Evolutionary conservation across 306 rosid species (phyloP), one percentile per base, ranked within the genome.

Genomic region (Vigna angularis): DNA sequence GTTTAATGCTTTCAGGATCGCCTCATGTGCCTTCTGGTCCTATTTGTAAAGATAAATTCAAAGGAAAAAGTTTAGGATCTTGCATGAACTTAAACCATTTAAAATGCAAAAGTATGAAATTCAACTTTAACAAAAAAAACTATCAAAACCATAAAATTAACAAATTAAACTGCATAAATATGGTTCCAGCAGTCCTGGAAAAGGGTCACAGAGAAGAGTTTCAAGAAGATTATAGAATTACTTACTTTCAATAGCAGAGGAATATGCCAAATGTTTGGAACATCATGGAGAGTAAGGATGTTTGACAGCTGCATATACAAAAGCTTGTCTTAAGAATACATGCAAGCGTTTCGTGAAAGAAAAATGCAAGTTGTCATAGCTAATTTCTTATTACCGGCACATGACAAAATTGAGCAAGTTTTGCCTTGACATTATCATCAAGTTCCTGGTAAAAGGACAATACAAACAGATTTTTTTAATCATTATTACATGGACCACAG

Each of bases 211-310:
- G 7, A 49, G 56, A 55, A 18, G 1, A 71, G 64, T 6, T 66
- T 71, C 36, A 50, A 34, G 56, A 26, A 18, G 5, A 79, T 53
- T 9, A 30, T 2, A 70, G 42, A 68, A 79, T 57, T 47, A 82
- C 94, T 81, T 83, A 96, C 99, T 85, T 83, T 88, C 85, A 96
- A 74, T 45, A 96, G 94, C 83, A 96, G 62, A 74, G 99, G 99
- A 82, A 96, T 83, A 79, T 90, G 97, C 99, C 99, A 96, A 57
- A 96, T 96, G 83, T 96, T 96, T 74, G 98, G 91, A 80, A 96
- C 99, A 56, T 96, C 99, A 73, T 91, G 92, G 40, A 96, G 96
- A 70, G 96, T 90, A 63, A 96, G 85, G 52, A 96, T 87, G 70
- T 91, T 90, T 18, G 92, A 88, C 42, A 76, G 83, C 99, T 95